phyloP scores from a whole-genome alignment of 345 rosid genomes.

The Carallia pectinifolia region DNA sequence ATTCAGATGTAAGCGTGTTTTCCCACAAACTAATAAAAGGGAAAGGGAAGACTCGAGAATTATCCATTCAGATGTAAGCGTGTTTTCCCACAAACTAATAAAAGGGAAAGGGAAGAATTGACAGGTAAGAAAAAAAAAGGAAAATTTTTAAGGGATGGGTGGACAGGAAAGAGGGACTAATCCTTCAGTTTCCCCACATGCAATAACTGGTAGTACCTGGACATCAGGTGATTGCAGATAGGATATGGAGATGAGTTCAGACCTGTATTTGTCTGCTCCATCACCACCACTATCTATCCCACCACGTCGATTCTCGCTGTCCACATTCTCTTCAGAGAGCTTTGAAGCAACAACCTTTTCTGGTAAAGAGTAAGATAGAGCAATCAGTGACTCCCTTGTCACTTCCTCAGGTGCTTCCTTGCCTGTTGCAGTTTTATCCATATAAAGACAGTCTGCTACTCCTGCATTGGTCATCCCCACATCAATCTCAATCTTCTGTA shows the following conservation, averaged over 20 bases:
- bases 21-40: too few species aligned
- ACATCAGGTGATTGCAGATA: slow-evolving; percentile 9
- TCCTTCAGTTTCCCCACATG: not conserved
- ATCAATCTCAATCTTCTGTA: not conserved
- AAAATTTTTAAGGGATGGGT: too few species aligned
- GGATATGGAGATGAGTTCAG: slow-evolving; percentile 31
- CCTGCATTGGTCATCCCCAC: slow-evolving; percentile 5
- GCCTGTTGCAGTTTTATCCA: slow-evolving; percentile 26
- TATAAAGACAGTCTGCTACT: slow-evolving; percentile 18
- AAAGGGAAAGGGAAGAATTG: too few species aligned
- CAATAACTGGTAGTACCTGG: slow-evolving; percentile 3
- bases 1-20: too few species aligned
- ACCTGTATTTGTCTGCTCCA: slow-evolving; percentile 28
- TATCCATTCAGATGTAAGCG: too few species aligned
- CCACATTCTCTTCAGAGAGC: not conserved
- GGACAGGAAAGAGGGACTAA: not conserved
- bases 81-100: too few species aligned
- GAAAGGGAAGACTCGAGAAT: too few species aligned
- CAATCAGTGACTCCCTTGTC: slow-evolving; percentile 32
- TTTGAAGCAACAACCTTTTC: slow-evolving; percentile 9
- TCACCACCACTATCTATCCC: slow-evolving; percentile 5
- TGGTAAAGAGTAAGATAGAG: slow-evolving; percentile 27
- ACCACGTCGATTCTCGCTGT: not conserved
- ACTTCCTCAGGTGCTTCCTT: slow-evolving; percentile 20
- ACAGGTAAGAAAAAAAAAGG: too few species aligned